Evolutionary conservation across 805 yeast species (phyloP).

Genomic region (Saccharomycopsis selenospora): DNA sequence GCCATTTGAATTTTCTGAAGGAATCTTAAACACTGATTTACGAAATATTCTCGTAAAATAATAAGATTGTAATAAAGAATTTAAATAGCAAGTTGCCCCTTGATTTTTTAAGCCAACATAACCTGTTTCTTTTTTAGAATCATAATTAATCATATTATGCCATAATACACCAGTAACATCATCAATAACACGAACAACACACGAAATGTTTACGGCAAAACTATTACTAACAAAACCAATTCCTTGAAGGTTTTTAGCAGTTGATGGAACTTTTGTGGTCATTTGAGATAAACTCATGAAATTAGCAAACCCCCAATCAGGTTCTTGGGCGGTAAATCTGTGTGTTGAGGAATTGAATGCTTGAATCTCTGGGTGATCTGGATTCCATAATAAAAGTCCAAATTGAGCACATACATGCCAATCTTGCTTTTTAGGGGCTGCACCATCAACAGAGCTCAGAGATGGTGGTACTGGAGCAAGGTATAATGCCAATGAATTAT

Average conservation of each 20-base stretch:
- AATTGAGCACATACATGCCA: constrained; percentile 95
- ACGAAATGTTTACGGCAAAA: constrained; percentile 65
- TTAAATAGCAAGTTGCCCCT: constrained; percentile 97
- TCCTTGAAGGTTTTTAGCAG: constrained; percentile 30
- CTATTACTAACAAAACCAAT: constrained; percentile 38
- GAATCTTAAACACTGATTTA: constrained; percentile 81
- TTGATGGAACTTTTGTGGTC: constrained; percentile 24
- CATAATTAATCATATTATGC: constrained; percentile 79
- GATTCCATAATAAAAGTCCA: constrained; percentile 78
- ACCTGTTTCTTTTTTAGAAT: constrained; percentile 83
- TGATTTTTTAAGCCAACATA: constrained; percentile 90
- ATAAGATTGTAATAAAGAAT: constrained; percentile 85
- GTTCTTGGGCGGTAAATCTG: constrained; percentile 64
- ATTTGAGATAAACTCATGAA: constrained; percentile 54
- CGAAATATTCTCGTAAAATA: constrained; percentile 79
- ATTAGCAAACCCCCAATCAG: constrained; percentile 95
- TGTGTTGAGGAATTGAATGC: constrained; percentile 63
- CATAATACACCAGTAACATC: constrained; percentile 94
- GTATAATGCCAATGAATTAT: constrained; percentile 60
- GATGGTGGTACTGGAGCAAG: constrained; percentile 55
- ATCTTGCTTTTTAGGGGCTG: constrained; percentile 34
- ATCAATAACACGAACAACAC: constrained; percentile 64
- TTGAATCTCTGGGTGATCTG: constrained; percentile 56
- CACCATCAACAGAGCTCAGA: constrained; percentile 20
- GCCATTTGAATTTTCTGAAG: constrained; percentile 51